Evolutionary conservation across 1,284 basidiomycete species (phyloP).

Genomic region (Ceratobasidium sp.): DNA sequence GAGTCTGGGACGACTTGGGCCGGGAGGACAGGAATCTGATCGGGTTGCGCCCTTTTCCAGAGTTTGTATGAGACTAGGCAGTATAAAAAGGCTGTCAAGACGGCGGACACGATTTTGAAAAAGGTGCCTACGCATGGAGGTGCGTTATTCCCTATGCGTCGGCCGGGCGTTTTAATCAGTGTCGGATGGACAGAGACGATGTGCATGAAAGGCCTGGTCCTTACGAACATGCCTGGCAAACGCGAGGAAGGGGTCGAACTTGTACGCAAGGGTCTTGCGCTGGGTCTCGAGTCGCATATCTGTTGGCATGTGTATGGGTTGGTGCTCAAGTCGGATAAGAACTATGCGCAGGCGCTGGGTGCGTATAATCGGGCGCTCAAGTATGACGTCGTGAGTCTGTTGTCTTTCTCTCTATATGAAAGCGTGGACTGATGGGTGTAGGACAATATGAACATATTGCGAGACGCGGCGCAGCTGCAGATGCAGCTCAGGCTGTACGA

Average conservation of each 20-base stretch:
- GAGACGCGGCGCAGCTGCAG: conserved; percentile 90
- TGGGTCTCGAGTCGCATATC: conserved; percentile 94
- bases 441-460: conserved; percentile 94
- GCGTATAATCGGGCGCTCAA: conserved; percentile 79
- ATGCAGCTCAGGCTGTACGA: conserved; percentile 90
- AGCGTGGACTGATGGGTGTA: conserved; percentile 54
- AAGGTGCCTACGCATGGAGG: conserved; percentile 97
- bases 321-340: conserved; percentile 90
- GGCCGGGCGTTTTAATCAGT: conserved; percentile 51
- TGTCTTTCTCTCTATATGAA: neutral
- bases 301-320: conserved; percentile 99
- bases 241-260: conserved; percentile 86
- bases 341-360: conserved; percentile 87
- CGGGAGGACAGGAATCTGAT: neutral
- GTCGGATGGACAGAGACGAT: conserved; percentile 74
- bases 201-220: conserved; percentile 92
- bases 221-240: conserved; percentile 81
- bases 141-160: conserved; percentile 56
- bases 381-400: conserved; percentile 83
- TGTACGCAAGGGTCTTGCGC: conserved; percentile 87
- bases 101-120: conserved; percentile 93
- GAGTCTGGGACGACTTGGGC: no score
- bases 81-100: conserved; percentile 90
- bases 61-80: conserved; percentile 88
- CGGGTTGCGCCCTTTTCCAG: conserved; percentile 49